phyloP scores from a whole-genome alignment of 164 flowering plant genomes.

The Aristolochia contorta region DNA sequence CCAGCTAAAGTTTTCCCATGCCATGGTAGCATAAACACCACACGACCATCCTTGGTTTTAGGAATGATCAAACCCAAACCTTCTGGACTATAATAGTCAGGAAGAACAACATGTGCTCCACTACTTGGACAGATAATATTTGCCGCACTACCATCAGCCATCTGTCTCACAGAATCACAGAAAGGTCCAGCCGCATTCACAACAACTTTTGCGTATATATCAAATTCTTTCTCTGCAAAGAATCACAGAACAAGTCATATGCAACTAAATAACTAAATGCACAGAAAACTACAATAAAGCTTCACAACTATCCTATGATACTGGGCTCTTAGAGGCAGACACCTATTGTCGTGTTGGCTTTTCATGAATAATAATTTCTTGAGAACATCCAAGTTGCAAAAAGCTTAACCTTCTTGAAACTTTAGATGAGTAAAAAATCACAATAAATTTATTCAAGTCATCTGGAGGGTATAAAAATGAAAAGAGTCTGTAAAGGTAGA shows the following conservation, averaged over 20 bases:
- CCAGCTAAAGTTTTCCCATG: constrained; percentile 95
- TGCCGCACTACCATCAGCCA: constrained; percentile 69
- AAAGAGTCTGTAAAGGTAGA: not conserved
- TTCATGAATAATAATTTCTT: not conserved
- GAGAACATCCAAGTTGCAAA: not conserved
- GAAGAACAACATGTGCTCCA: constrained; percentile 92
- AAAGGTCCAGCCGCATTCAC: constrained; percentile 95
- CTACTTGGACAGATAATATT: constrained; percentile 91
- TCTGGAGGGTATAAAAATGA: not conserved
- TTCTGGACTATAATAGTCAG: constrained; percentile 97
- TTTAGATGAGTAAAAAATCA: not conserved
- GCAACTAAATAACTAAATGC: not conserved
- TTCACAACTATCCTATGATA: too few relatives aligned
- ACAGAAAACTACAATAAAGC: too few relatives aligned
- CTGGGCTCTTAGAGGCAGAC: too few relatives aligned
- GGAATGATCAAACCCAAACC: constrained; percentile 99
- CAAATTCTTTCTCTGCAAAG: constrained; percentile 15
- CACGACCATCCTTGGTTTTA: constrained; percentile 98
- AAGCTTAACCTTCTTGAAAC: not conserved
- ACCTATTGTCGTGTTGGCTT: too few relatives aligned
- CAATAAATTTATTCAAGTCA: not conserved
- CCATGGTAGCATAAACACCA: constrained; percentile 98
- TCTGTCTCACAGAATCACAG: constrained; percentile 81
- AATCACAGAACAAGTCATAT: not conserved
- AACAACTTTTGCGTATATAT: constrained; percentile 19